Conservation (phyloP, 129 eudicot genomes). For the Escallonia rubra region DNA sequence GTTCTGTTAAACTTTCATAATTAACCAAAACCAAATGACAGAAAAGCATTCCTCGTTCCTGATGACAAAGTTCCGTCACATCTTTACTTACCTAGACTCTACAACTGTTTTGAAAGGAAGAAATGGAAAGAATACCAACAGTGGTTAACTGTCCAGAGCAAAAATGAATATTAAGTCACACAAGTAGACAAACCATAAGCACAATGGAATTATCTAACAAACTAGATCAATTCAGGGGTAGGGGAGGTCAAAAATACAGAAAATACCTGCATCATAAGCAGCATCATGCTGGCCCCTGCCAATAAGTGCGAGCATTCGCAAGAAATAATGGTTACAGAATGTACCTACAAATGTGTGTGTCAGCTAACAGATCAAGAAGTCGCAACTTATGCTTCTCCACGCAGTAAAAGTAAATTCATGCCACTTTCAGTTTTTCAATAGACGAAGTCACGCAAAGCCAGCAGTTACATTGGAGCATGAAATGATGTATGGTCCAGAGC, state of each 20-base stretch:
- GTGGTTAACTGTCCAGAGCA: background rate
- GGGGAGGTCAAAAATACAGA: background rate
- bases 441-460: background rate
- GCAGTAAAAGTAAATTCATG: background rate
- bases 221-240: background rate
- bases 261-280: slow-evolving; percentile 72
- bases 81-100: too few relatives aligned
- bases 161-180: too few relatives aligned
- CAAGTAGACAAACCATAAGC: background rate
- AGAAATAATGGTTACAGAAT: slow-evolving; percentile 85
- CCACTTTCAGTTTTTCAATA: too few relatives aligned
- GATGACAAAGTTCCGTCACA: too few relatives aligned
- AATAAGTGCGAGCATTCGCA: slow-evolving; percentile 78
- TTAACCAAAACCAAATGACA: too few relatives aligned
- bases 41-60: too few relatives aligned
- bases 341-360: slow-evolving; percentile 40
- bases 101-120: background rate
- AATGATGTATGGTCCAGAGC: background rate
- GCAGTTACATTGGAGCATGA: background rate
- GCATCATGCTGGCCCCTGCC: slow-evolving; percentile 69
- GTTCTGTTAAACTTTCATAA: too few relatives aligned
- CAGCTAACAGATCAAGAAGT: background rate
- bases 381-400: background rate
- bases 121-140: background rate
- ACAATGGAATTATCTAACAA: background rate